A percentile compares a stretch with the other conserved stretches of the same genome.
Conservation (phyloP, 1,284 basidiomycete genomes). For the Melampsora larici-populina region DNA sequence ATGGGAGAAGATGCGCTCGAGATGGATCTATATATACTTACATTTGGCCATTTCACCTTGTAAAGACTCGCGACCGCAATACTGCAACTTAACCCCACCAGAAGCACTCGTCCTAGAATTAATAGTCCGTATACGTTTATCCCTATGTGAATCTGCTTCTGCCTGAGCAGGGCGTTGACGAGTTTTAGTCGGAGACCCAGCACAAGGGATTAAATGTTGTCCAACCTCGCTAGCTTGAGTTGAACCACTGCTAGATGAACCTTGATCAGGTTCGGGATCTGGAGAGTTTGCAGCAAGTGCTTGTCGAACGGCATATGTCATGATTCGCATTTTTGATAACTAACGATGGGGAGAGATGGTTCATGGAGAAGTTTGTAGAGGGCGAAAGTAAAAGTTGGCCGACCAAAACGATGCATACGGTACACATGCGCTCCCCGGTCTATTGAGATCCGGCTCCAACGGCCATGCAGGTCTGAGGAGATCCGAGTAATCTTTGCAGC, state of each 20-base stretch:
- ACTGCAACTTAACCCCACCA: no score
- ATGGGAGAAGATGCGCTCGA: conserved; percentile 14
- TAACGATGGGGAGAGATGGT: neutral
- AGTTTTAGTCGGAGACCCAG: neutral
- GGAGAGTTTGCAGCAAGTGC: conserved; percentile 13
- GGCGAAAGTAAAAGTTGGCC: no score
- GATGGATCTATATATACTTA: conserved; percentile 18
- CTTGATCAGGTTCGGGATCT: neutral
- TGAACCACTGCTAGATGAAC: neutral
- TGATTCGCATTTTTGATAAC: conserved; percentile 10
- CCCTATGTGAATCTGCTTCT: neutral
- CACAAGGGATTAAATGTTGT: conserved; percentile 1
- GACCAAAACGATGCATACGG: no score
- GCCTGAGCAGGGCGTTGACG: neutral
- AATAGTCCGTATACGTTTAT: neutral
- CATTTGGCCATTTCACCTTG: conserved; percentile 44
- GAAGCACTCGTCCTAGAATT: neutral
- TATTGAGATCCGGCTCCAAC: no score
- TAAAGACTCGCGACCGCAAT: neutral
- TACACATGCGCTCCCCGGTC: no score
- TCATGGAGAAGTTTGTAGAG: neutral
- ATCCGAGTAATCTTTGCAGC: no score
- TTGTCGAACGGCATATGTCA: conserved; percentile 35
- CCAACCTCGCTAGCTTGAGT: neutral
- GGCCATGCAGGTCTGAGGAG: no score